Base-by-base conservation (phyloP, 805 yeast genomes). In the Zygosaccharomyces lentus region DNA sequence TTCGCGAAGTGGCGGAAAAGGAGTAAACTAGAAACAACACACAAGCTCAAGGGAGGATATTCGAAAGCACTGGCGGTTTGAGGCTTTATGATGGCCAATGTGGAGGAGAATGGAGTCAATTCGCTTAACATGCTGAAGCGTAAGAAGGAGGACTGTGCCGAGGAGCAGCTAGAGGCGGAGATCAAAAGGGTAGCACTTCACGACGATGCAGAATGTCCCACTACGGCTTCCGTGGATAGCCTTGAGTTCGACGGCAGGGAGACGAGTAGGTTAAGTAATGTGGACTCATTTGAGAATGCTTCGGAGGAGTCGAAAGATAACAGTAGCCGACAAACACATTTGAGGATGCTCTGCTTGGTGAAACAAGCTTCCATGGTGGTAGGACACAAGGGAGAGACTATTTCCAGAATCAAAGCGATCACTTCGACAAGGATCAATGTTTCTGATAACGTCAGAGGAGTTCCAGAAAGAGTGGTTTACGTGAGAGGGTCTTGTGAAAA, bases 381-480 rank as follows among this genome's bases (percentile, higher is more conserved):
- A 12, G 95, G 95, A 0, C 82, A 82, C 54, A 84, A 83, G 46
- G 95, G 95, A n/a, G 87, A 82, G 47, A 77, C 74, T 12, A 84
- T 86, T 41, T 73, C 76, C 35, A 81, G 74, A 49, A 75, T 86
- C 45, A 79, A 86, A 54, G 81, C 76, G 9, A 70, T 71, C 41
- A 80, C 91, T 2, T 72, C 72, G 45, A 83, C 86, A 6, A 72
- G 84, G 52, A 74, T 87, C 36, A 78, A 80, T 55, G 87, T 85
- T 10, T 78, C 86, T 55, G 91, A 85, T 45, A 85, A 86, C 60
- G 69, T 82, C 43, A 75, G 77, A 54, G 85, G 82, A 21, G 77
- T 82, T 5, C 83, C 85, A 1, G 95, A 84, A 58, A 72, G 96
- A 51, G 82, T 87, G 26, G 74, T 87, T 21, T 76, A 80, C 50